phyloP scores from a whole-genome alignment of 139 green algal species.

The Diplosphaera chodatii region DNA sequence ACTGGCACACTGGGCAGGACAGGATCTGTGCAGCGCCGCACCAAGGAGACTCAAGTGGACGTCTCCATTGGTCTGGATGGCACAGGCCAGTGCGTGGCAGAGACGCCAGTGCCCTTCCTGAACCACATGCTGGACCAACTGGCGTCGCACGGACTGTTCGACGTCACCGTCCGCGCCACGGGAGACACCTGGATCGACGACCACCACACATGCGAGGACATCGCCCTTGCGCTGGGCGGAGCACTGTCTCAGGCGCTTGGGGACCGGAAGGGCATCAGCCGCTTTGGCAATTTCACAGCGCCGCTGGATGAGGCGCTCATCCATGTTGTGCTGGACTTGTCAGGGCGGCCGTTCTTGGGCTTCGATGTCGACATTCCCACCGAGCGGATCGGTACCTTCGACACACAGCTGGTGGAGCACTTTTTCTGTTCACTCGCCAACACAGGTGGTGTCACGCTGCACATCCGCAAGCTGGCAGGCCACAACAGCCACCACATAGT shows the following conservation, averaged over 20 bases:
- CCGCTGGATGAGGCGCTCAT: constrained; percentile 93
- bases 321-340: constrained; percentile 89
- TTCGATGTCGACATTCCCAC: constrained; percentile 80
- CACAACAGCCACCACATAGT: constrained; percentile 98
- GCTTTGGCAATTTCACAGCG: constrained; percentile 92
- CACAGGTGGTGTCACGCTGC: constrained; percentile 86
- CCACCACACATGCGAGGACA: constrained; percentile 98
- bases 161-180: constrained; percentile 69
- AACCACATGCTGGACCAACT: constrained; percentile 99
- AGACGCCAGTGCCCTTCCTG: constrained; percentile 85
- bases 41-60: constrained; percentile 89
- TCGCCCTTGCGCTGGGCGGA: constrained; percentile 57
- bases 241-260: constrained; percentile 70
- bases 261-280: constrained; percentile 89
- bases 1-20: not conserved
- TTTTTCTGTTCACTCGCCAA: constrained; percentile 95
- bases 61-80: constrained; percentile 91
- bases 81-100: constrained; percentile 68
- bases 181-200: constrained; percentile 98
- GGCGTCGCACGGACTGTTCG: constrained; percentile 79
- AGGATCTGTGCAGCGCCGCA: constrained; percentile 54
- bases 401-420: constrained; percentile 95
- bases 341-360: constrained; percentile 79
- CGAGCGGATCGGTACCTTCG: constrained; percentile 86
- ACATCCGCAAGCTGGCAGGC: constrained; percentile 80